Percentiles rank a stretch among this genome's conserved stretches.
These are phyloP conservation scores for Colletotrichum nymphaeae DNA, from an alignment of 2,329 filamentous ascomycete species.

Conservation along the genomic window DNA sequence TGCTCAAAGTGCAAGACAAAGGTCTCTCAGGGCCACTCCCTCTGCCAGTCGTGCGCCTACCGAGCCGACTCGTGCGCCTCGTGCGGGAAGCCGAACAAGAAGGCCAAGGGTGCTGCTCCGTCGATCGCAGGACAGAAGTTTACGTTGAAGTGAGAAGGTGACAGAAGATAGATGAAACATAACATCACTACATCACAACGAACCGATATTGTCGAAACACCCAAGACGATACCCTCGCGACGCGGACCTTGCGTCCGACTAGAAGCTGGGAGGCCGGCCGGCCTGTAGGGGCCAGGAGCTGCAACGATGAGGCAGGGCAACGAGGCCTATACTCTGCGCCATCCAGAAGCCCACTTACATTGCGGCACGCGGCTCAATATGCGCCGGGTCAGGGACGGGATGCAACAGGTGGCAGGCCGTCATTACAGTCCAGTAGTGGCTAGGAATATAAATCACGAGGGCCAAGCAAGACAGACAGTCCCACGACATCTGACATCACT, in stretches of 20 bases:
- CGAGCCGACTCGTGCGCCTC: constrained; percentile 70
- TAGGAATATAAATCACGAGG: not conserved
- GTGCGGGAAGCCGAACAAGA: constrained; percentile 70
- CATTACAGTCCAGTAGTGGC: not conserved
- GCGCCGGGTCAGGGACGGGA: not conserved
- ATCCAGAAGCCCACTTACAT: not conserved
- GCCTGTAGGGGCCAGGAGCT: not conserved
- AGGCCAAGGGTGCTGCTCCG: constrained; percentile 61
- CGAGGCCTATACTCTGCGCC: not conserved
- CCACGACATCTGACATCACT: not conserved
- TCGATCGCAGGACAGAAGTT: constrained; percentile 71
- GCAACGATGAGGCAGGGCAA: not conserved
- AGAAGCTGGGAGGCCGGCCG: not conserved
- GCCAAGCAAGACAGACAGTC: not conserved
- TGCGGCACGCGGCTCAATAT: not conserved
- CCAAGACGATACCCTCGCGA: not conserved
- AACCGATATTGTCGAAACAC: not conserved
- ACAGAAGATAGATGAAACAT: not conserved
- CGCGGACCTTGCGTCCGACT: not conserved
- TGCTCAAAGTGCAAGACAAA: constrained; percentile 73
- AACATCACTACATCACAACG: not conserved
- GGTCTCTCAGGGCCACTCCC: constrained; percentile 69
- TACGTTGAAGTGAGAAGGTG: constrained; percentile 63
- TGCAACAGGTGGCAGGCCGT: not conserved
- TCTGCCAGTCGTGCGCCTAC: constrained; percentile 73